Conservation (phyloP, 139 green algal genomes). For the Protoeuglena noctilucae region DNA sequence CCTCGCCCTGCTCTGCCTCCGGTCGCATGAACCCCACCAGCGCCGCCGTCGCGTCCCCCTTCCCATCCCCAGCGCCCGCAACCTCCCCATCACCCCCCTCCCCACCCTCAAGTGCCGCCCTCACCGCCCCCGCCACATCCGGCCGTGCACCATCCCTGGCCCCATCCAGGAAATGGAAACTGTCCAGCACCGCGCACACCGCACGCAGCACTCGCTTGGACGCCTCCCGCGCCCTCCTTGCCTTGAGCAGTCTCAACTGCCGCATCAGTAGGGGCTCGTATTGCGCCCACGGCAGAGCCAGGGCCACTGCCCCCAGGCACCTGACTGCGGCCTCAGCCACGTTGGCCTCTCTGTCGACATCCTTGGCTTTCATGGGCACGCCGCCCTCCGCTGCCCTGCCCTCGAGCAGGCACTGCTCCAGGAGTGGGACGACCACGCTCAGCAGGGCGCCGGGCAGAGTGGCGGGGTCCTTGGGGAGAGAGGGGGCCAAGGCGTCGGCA, state of each 20-base stretch:
- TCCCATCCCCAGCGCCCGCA: background rate
- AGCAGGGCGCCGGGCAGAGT: conserved; percentile 14
- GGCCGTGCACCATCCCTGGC: background rate
- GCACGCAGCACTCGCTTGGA: conserved; percentile 22
- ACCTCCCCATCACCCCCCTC: background rate
- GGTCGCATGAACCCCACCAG: background rate
- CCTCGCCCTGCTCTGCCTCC: conserved; percentile 1
- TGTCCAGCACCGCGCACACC: conserved; percentile 56
- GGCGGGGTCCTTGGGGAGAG: too few relatives aligned
- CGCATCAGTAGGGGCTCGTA: conserved; percentile 50
- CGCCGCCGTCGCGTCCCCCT: conserved; percentile 6
- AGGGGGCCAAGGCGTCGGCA: too few relatives aligned
- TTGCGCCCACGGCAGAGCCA: conserved; percentile 43
- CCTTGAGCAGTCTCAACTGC: conserved; percentile 33
- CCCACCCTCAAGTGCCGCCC: too few relatives aligned
- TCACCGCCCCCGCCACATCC: background rate
- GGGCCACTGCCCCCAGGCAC: conserved; percentile 24
- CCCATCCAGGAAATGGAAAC: conserved; percentile 48
- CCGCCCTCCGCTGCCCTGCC: conserved; percentile 7
- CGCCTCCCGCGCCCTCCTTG: background rate
- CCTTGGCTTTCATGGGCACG: conserved; percentile 30
- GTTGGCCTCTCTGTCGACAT: conserved; percentile 35
- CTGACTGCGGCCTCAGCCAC: conserved; percentile 43
- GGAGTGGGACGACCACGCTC: conserved; percentile 43
- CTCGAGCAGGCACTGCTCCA: conserved; percentile 49